Conservation (phyloP, 768 basidiomycete species). For the Infundibulicybe gibba region DNA sequence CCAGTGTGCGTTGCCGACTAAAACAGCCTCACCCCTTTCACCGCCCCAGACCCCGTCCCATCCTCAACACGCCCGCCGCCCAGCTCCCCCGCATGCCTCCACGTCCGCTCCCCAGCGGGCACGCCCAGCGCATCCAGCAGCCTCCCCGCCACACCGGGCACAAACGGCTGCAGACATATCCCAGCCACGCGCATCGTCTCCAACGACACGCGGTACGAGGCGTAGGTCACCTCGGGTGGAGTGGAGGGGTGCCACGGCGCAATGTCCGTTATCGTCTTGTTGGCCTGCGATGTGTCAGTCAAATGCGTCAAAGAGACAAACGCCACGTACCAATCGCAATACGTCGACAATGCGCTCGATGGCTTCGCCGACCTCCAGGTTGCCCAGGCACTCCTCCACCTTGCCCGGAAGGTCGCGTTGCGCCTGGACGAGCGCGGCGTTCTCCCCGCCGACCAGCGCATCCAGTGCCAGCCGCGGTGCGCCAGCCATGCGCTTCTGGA, state of each 20-base stretch:
- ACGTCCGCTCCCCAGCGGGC: too few species aligned
- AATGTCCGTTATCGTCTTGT: slow-evolving; percentile 54
- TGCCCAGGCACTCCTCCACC: slow-evolving; percentile 30
- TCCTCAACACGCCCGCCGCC: too few species aligned
- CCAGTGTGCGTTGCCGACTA: too few species aligned
- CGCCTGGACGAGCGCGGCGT: slow-evolving; percentile 16
- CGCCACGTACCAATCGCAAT: slow-evolving; percentile 50
- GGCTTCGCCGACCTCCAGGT: slow-evolving; percentile 48
- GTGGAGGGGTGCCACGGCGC: too few species aligned
- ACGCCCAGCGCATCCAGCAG: slow-evolving; percentile 60
- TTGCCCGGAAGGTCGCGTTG: slow-evolving; percentile 23
- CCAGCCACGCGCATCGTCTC: slow-evolving; percentile 69
- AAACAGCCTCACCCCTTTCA: too few species aligned
- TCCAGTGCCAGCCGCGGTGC: slow-evolving; percentile 6
- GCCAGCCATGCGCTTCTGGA: too few species aligned
- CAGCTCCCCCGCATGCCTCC: slow-evolving; percentile 10
- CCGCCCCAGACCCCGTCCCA: too few species aligned
- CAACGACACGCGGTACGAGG: slow-evolving; percentile 48
- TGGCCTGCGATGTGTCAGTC: slow-evolving; percentile 53
- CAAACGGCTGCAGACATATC: slow-evolving; percentile 73
- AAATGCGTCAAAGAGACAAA: too few species aligned
- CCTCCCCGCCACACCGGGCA: slow-evolving; percentile 52
- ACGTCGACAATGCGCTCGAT: slow-evolving; percentile 46
- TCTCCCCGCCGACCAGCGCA: slow-evolving; percentile 14
- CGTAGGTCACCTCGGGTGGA: slow-evolving; percentile 24